Percentiles rank a stretch among this genome's conserved stretches.
These are phyloP conservation scores for Zygosaccharomyces lentus DNA, from an alignment of 805 yeast species.

Conservation along the genomic window DNA sequence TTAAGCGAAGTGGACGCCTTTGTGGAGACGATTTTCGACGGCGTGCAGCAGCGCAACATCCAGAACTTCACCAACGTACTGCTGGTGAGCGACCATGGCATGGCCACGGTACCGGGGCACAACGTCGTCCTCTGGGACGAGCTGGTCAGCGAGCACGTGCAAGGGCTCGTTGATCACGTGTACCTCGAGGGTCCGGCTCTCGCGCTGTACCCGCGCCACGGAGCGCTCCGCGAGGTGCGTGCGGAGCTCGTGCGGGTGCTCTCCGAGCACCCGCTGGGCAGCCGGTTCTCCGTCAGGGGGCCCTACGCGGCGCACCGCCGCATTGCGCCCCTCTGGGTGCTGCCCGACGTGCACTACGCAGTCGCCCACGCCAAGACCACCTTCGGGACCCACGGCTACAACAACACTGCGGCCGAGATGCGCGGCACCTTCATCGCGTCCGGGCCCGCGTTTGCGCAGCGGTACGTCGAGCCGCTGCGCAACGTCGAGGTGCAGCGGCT, in stretches of 20 bases:
- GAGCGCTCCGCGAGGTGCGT: background rate
- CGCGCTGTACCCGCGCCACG: conserved; percentile 9
- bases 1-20: conserved; percentile 62
- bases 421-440: conserved; percentile 72
- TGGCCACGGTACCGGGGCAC: conserved; percentile 72
- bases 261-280: background rate
- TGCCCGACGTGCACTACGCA: conserved; percentile 75
- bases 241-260: background rate
- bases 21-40: conserved; percentile 46
- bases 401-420: conserved; percentile 73
- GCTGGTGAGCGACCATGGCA: conserved; percentile 87
- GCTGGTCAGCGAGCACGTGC: conserved; percentile 44
- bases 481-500: conserved; percentile 52
- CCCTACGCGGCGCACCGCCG: background rate
- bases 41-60: conserved; percentile 52
- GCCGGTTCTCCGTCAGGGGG: background rate
- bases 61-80: conserved; percentile 65
- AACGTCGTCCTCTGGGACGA: conserved; percentile 70
- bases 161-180: conserved; percentile 8
- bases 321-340: conserved; percentile 79
- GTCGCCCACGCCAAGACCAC: conserved; percentile 3
- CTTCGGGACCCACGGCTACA: conserved; percentile 81
- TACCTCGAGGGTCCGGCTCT: conserved; percentile 21
- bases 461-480: conserved; percentile 52
- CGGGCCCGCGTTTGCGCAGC: conserved; percentile 67